phyloP scores from a whole-genome alignment of 306 rosid genomes.

The Corylus avellana region DNA sequence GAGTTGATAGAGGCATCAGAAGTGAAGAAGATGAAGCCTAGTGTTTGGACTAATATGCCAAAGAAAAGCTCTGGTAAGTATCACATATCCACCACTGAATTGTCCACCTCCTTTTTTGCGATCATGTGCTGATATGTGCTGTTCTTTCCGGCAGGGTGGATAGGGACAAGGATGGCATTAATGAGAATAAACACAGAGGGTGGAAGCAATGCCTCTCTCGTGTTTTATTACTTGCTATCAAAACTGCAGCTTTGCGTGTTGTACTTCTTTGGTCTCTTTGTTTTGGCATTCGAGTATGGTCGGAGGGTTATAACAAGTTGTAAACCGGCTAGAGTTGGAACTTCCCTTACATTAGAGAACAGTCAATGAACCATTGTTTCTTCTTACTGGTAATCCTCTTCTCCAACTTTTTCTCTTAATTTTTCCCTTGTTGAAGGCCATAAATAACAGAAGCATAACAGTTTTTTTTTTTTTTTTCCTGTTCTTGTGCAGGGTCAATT shows the following conservation, averaged over 20 bases:
- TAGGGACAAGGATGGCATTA: constrained; percentile 38
- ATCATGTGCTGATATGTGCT: constrained; percentile 9
- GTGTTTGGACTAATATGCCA: constrained; percentile 83
- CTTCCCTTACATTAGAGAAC: constrained; percentile 38
- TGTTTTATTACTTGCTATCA: constrained; percentile 36
- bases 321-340: constrained; percentile 69
- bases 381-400: constrained; percentile 31
- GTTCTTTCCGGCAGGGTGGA: constrained; percentile 61
- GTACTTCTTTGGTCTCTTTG: constrained; percentile 58
- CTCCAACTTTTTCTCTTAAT: neutral
- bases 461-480: neutral
- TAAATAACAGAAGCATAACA: neutral
- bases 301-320: constrained; percentile 45
- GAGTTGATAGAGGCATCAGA: constrained; percentile 76
- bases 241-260: constrained; percentile 50
- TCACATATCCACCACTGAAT: neutral
- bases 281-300: constrained; percentile 47
- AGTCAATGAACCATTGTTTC: constrained; percentile 22
- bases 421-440: neutral
- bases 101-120: neutral
- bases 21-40: constrained; percentile 51
- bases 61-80: constrained; percentile 55
- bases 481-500: constrained; percentile 20
- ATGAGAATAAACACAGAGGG: constrained; percentile 40
- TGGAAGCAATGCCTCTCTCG: constrained; percentile 41